Evolutionary conservation across 495 filamentous ascomycete species (phyloP).

Genomic region (Emericellopsis terricola): DNA sequence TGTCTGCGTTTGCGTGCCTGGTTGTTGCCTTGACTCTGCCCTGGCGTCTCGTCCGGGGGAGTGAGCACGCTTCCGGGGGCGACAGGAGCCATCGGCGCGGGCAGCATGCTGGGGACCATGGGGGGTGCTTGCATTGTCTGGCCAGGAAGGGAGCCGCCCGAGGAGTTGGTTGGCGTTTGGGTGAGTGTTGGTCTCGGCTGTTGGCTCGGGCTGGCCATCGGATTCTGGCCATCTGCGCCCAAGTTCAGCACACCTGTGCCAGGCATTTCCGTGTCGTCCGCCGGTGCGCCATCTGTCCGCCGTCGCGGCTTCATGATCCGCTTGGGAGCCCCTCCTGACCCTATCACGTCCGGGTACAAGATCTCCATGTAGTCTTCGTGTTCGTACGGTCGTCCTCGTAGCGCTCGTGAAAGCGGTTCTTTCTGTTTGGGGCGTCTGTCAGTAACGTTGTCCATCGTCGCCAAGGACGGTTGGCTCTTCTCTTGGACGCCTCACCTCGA

Average conservation of each 20-base stretch:
- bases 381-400: constrained; percentile 27
- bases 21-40: constrained; percentile 6
- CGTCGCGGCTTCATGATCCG: constrained; percentile 27
- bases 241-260: constrained; percentile 15
- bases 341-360: constrained; percentile 29
- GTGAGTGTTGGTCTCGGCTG: constrained; percentile 3
- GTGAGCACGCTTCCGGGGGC: constrained; percentile 23
- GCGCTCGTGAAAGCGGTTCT: constrained; percentile 27
- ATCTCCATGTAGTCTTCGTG: constrained; percentile 33
- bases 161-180: constrained; percentile 7
- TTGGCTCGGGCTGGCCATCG: neutral
- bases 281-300: constrained; percentile 13
- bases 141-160: constrained; percentile 5
- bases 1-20: constrained; percentile 15
- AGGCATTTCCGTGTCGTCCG: constrained; percentile 12
- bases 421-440: constrained; percentile 16
- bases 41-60: constrained; percentile 22
- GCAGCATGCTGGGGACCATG: constrained; percentile 11
- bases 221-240: constrained; percentile 8
- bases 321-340: constrained; percentile 30
- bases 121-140: constrained; percentile 6
- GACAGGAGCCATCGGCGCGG: constrained; percentile 13
- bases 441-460: no score
- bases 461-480: no score
- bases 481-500: constrained; percentile 22